A percentile compares a stretch with the other conserved stretches of the same genome.
Evolutionary conservation across 1,139 yeast genomes (phyloP).

Genomic region (Hyphopichia burtonii): DNA sequence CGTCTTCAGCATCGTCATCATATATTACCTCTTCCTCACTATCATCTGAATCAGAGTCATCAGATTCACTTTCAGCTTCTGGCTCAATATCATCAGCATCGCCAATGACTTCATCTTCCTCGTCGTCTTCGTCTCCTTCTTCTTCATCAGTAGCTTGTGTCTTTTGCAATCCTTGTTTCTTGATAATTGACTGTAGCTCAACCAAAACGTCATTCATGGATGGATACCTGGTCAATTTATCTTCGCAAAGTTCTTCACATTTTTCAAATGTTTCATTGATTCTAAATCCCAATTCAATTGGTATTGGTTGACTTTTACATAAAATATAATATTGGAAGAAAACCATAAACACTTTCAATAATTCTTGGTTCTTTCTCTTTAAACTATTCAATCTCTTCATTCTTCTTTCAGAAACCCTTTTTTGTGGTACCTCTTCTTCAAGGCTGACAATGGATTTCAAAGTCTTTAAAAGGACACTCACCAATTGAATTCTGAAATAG

Average conservation of each 20-base stretch:
- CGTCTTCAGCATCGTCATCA: conserved; percentile 7
- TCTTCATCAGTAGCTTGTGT: background rate
- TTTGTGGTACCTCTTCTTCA: background rate
- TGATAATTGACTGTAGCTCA: conserved; percentile 29
- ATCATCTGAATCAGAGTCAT: conserved; percentile 7
- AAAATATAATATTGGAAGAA: conserved; percentile 76
- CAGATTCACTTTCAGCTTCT: conserved; percentile 7
- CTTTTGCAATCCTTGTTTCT: conserved; percentile 6
- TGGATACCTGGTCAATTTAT: conserved; percentile 33
- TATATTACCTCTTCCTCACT: conserved; percentile 6
- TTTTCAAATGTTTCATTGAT: conserved; percentile 45
- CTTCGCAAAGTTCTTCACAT: conserved; percentile 11
- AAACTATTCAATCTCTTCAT: background rate
- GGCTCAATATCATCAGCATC: conserved; percentile 3
- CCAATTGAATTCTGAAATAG: conserved; percentile 68
- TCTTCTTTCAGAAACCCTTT: background rate
- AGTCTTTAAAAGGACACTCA: conserved; percentile 27
- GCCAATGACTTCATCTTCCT: conserved; percentile 10
- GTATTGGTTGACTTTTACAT: conserved; percentile 63
- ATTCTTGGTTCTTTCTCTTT: conserved; percentile 14
- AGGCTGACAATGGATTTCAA: background rate
- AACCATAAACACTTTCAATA: conserved; percentile 48
- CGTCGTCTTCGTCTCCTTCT: conserved; percentile 9
- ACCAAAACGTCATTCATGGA: conserved; percentile 41
- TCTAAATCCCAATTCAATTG: conserved; percentile 61